A percentile compares a stretch with the other conserved stretches of the same genome.
Evolutionary conservation across 1,284 basidiomycete genomes (phyloP).

Genomic region (Meripilus lineatus): DNA sequence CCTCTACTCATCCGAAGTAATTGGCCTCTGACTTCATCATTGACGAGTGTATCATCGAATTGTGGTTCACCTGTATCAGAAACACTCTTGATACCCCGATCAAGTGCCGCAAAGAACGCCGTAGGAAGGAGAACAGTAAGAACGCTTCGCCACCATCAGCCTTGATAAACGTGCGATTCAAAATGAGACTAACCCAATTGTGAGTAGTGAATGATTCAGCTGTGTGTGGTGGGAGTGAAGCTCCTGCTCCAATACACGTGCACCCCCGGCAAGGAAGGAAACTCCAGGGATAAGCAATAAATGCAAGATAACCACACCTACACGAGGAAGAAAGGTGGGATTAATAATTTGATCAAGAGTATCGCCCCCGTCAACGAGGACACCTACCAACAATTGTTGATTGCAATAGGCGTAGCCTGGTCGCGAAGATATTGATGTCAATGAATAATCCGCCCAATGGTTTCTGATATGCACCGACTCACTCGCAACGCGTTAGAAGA

Average conservation of each 20-base stretch:
- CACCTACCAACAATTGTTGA: constrained; percentile 50
- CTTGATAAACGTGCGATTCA: background rate
- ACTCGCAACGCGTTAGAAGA: constrained; percentile 62
- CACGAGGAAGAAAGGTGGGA: background rate
- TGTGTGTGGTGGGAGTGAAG: constrained; percentile 48
- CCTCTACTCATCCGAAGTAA: constrained; percentile 61
- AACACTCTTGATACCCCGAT: constrained; percentile 30
- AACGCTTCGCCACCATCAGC: constrained; percentile 40
- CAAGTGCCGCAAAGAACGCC: constrained; percentile 61
- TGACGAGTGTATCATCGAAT: constrained; percentile 28
- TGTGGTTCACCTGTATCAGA: constrained; percentile 15
- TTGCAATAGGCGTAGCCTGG: constrained; percentile 49
- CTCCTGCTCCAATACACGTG: constrained; percentile 45
- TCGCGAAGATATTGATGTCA: no score
- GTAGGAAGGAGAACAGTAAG: constrained; percentile 57
- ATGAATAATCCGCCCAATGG: no score
- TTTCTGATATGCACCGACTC: no score
- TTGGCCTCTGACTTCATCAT: constrained; percentile 32
- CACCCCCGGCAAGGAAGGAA: constrained; percentile 58
- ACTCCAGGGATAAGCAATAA: constrained; percentile 57
- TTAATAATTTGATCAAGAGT: background rate
- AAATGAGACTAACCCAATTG: constrained; percentile 44
- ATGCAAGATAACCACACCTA: constrained; percentile 58
- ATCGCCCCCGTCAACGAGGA: background rate
- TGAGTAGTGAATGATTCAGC: constrained; percentile 62